These are phyloP conservation scores for Xylariaceae sp. DNA, from an alignment of 2,329 filamentous ascomycete genomes.

Conservation along the genomic window DNA sequence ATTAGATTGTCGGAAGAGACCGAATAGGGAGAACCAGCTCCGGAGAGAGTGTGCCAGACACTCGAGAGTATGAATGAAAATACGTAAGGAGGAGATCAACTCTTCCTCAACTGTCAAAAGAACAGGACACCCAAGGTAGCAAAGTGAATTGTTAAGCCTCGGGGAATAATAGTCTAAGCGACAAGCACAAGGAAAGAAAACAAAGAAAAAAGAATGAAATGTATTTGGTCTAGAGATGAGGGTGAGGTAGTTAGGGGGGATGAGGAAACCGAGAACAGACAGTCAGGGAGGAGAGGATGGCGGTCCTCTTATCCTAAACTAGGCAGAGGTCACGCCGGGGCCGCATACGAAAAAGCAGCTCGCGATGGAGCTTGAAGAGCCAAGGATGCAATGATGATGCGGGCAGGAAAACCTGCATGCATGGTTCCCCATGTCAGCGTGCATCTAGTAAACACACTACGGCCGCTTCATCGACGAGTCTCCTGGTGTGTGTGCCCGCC, in stretches of 20 bases:
- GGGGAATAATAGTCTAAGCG: conserved; percentile 27
- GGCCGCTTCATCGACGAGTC: no score
- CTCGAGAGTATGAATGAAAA: conserved; percentile 20
- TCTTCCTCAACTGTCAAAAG: conserved; percentile 24
- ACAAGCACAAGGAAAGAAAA: conserved; percentile 22
- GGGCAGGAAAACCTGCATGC: conserved; percentile 31
- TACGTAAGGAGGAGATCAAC: conserved; percentile 10
- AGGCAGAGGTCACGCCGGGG: conserved; percentile 24
- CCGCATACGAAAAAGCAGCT: conserved; percentile 28
- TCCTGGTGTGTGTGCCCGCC: conserved; percentile 17
- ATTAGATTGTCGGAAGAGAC: conserved; percentile 26
- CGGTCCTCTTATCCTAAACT: conserved; percentile 32
- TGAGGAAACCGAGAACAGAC: conserved; percentile 17
- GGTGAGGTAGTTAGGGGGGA: conserved; percentile 26
- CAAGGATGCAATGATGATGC: conserved; percentile 18
- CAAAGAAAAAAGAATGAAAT: conserved; percentile 23
- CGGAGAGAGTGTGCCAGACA: conserved; percentile 15
- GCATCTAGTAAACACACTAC: neutral
- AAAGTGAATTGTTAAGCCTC: conserved; percentile 22
- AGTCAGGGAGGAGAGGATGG: conserved; percentile 24
- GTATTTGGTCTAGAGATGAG: conserved; percentile 30
- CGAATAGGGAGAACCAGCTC: conserved; percentile 31
- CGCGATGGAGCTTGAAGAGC: conserved; percentile 12
- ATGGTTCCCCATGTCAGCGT: neutral
- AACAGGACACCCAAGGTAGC: conserved; percentile 25